These are phyloP conservation scores for Daldinia decipiens DNA, from an alignment of 495 filamentous ascomycete species.

Conservation along the genomic window DNA sequence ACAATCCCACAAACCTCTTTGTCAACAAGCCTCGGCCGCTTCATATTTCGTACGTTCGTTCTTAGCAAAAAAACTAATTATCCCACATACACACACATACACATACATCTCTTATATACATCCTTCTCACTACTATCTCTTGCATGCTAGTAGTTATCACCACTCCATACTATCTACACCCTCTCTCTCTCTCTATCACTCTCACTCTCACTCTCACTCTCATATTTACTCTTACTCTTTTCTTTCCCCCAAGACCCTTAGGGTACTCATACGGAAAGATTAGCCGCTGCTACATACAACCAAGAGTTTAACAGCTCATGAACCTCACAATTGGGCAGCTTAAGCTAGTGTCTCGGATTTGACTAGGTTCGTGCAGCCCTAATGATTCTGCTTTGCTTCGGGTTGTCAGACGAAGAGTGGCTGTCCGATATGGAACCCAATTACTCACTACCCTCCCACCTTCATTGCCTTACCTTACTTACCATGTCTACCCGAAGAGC, in stretches of 20 bases:
- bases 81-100: constrained; percentile 9
- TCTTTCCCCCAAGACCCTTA: not conserved
- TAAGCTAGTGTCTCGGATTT: constrained; percentile 44
- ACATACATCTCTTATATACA: not conserved
- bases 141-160: constrained; percentile 1
- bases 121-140: not conserved
- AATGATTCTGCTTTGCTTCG: constrained; percentile 6
- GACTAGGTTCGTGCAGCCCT: constrained; percentile 46
- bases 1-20: constrained; percentile 34
- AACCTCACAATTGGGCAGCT: constrained; percentile 40
- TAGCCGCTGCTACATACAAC: constrained; percentile 17
- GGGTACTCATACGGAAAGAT: constrained; percentile 3
- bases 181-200: not conserved
- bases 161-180: not conserved
- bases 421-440: constrained; percentile 18
- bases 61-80: not conserved
- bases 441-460: not conserved
- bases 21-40: constrained; percentile 17
- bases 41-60: constrained; percentile 16
- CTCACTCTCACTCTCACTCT: not conserved
- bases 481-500: constrained; percentile 28
- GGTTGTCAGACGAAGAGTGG: not conserved
- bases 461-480: constrained; percentile 2
- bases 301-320: constrained; percentile 20
- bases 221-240: not conserved